These are phyloP conservation scores for Neurospora sp. DNA, from an alignment of 495 filamentous ascomycete species.

Conservation along the genomic window DNA sequence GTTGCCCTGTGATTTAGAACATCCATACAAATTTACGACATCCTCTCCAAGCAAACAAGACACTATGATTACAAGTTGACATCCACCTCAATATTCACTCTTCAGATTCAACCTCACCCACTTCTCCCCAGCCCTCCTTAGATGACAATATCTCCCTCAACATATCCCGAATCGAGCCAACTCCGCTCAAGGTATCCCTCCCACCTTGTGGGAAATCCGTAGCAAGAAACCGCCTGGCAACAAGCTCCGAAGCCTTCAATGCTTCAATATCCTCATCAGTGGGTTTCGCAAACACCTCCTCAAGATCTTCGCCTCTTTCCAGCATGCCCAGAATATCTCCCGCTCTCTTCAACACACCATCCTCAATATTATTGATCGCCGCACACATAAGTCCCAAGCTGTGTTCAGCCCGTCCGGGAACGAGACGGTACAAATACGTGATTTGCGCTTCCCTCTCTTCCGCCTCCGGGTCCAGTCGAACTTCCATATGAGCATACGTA, in stretches of 20 bases:
- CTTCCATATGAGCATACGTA: conserved; percentile 77
- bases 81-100: background rate
- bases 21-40: too few relatives aligned
- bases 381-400: conserved; percentile 84
- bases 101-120: background rate
- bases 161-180: background rate
- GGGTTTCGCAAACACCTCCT: conserved; percentile 1
- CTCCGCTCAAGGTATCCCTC: background rate
- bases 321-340: conserved; percentile 61
- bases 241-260: conserved; percentile 7
- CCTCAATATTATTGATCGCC: conserved; percentile 70
- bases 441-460: conserved; percentile 59
- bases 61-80: background rate
- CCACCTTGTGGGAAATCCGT: background rate
- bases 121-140: background rate
- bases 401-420: conserved; percentile 58
- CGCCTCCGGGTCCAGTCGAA: conserved; percentile 56
- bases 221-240: conserved; percentile 12
- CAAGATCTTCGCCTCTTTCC: conserved; percentile 43
- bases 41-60: too few relatives aligned
- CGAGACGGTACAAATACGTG: conserved; percentile 75
- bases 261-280: conserved; percentile 7
- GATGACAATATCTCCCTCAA: background rate
- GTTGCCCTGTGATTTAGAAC: too few relatives aligned
- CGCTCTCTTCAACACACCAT: conserved; percentile 62